Conservation (phyloP, 2,329 filamentous ascomycete genomes). For the Aspergillus sp. region DNA sequence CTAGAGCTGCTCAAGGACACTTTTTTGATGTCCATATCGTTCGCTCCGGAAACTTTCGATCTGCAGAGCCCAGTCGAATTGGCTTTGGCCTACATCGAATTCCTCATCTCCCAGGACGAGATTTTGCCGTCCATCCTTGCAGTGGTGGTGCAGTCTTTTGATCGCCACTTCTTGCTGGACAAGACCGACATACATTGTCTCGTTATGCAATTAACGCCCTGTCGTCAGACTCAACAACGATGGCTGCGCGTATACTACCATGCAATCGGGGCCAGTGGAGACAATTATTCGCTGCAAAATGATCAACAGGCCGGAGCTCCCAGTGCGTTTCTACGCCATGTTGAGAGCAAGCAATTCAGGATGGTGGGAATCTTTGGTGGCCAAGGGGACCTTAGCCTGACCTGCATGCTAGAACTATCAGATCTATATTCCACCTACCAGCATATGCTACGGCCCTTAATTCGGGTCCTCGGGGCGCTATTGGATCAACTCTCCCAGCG, state of each 20-base stretch:
- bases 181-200: slow-evolving; percentile 14
- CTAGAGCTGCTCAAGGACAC: slow-evolving; percentile 7
- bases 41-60: background rate
- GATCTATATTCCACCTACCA: slow-evolving; percentile 15
- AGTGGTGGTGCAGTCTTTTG: slow-evolving; percentile 8
- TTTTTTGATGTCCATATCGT: slow-evolving; percentile 4
- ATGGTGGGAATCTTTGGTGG: slow-evolving; percentile 19
- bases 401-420: slow-evolving; percentile 15
- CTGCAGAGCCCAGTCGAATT: background rate
- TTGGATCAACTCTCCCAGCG: slow-evolving; percentile 8
- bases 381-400: slow-evolving; percentile 16
- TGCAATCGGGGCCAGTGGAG: slow-evolving; percentile 5
- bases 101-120: slow-evolving; percentile 3
- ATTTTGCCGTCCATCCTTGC: background rate
- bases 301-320: no score
- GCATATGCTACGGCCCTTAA: slow-evolving; percentile 11
- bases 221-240: slow-evolving; percentile 1
- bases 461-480: slow-evolving; percentile 5
- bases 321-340: slow-evolving; percentile 15
- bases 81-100: slow-evolving; percentile 12
- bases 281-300: background rate
- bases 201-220: background rate
- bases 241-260: slow-evolving; percentile 15
- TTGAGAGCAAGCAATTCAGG: slow-evolving; percentile 6
- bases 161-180: slow-evolving; percentile 9